phyloP scores from a whole-genome alignment of 805 yeast species.

The Starmerella stellata region DNA sequence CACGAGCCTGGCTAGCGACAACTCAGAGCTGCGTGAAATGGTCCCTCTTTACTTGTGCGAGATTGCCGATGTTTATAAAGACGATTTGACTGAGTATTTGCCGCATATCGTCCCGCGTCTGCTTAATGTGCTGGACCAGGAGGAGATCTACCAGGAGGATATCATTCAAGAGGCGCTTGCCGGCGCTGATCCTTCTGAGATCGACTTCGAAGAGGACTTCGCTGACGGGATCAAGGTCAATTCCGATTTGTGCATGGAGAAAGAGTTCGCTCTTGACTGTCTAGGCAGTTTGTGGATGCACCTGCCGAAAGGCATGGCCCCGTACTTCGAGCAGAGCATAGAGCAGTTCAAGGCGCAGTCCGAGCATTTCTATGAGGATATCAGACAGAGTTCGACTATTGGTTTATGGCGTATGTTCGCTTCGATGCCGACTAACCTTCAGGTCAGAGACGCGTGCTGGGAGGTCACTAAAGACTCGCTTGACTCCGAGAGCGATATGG shows the following conservation, averaged over 20 bases:
- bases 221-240: constrained; percentile 67
- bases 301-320: constrained; percentile 33
- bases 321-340: constrained; percentile 12
- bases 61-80: constrained; percentile 87
- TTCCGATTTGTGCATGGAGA: constrained; percentile 89
- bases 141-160: constrained; percentile 38
- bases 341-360: constrained; percentile 52
- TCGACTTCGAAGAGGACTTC: constrained; percentile 27
- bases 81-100: constrained; percentile 73
- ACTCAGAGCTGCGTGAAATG: constrained; percentile 78
- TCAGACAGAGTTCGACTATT: constrained; percentile 69
- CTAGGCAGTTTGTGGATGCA: constrained; percentile 64
- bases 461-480: constrained; percentile 42
- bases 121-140: constrained; percentile 65
- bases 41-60: constrained; percentile 85
- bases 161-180: constrained; percentile 28
- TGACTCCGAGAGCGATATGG: constrained; percentile 64
- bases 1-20: constrained; percentile 53
- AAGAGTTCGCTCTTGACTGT: constrained; percentile 80
- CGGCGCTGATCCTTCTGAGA: constrained; percentile 26
- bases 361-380: constrained; percentile 67
- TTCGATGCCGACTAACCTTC: constrained; percentile 33
- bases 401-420: constrained; percentile 69
- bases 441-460: constrained; percentile 48
- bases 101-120: constrained; percentile 69